Base-by-base conservation (phyloP, 2,329 filamentous ascomycete genomes). In the Stagonosporopsis cucurbitacearum region DNA sequence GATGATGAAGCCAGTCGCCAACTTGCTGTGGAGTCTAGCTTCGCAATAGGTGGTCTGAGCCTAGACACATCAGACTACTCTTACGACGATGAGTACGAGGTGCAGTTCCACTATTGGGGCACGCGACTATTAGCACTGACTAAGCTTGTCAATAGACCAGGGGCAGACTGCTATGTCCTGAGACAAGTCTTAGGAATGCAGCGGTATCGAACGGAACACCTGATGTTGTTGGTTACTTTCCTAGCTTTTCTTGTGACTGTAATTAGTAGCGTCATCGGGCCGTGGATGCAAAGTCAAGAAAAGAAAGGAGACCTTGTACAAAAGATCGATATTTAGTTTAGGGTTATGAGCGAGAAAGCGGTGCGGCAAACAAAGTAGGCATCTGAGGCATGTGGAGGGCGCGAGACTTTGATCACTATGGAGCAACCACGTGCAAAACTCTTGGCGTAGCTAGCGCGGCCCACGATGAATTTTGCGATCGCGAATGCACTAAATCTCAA, bases 401-500 rank as follows among this genome's bases (percentile, higher is more conserved):
- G n/a, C n/a, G n/a, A n/a, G n/a, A n/a, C n/a, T n/a, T n/a, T n/a
- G n/a, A n/a, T n/a, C n/a, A n/a, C n/a, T 6, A 33, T 32, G 39
- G 22, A 25, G 43, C 35, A 52, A 20, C 22, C 45, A 30, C 46
- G 23, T 17, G 22, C 54, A 50, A 62, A 64, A 60, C 30, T 60
- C 59, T 66, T 64, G 62, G 64, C 62, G 20, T 8, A 11, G 12
- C 47, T 49, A 61, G 65, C 54, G 30, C 48, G 11, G 33, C 52
- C 53, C 64, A 62, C 65, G 58, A 58, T 55, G 57, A 65, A 68
- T 67, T 59, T 58, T 30, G n/a, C 50, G 40, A 44, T 40, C 22
- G 6, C 39, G 23, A 41, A 9, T 26, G 54, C 20, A 20, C 30
- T 55, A 43, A 41, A 39, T 20, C 35, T 51, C 52, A 56, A 54